Conservation (phyloP, 164 flowering plant species). For the Sextonia rubra region DNA sequence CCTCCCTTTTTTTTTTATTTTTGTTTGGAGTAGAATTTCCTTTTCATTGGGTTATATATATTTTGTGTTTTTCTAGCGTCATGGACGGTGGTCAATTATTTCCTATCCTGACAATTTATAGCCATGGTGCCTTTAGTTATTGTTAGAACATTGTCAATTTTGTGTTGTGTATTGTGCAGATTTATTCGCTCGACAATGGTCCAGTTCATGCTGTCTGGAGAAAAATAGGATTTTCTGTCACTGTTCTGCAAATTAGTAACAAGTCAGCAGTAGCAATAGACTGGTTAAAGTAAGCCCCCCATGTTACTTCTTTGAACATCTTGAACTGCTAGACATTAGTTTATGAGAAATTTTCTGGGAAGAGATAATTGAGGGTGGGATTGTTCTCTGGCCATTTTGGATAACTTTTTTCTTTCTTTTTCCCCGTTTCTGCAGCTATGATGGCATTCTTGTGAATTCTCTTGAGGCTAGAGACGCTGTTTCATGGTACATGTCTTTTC, state of each 20-base stretch:
- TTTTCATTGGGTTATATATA: background rate
- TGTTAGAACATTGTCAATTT: background rate
- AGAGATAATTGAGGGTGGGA: background rate
- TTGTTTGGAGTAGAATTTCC: background rate
- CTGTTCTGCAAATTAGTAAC: constrained; percentile 33
- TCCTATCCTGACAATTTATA: background rate
- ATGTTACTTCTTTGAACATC: background rate
- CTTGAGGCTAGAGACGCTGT: constrained; percentile 59
- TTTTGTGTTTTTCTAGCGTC: background rate
- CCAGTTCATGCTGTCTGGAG: constrained; percentile 63
- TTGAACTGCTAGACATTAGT: constrained; percentile 6
- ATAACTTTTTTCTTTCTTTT: background rate
- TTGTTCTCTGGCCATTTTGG: background rate
- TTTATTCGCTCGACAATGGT: constrained; percentile 77
- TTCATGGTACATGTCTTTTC: constrained; percentile 43
- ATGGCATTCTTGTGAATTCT: constrained; percentile 80
- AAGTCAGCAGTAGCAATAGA: constrained; percentile 39
- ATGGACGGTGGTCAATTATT: background rate
- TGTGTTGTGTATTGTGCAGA: constrained; percentile 37
- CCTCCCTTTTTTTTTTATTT: background rate
- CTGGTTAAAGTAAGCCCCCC: constrained; percentile 75
- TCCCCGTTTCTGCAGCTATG: constrained; percentile 56
- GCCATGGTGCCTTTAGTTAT: background rate
- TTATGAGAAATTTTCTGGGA: background rate
- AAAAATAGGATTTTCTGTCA: constrained; percentile 54